Evolutionary conservation across 257 asterid species (phyloP).

Genomic region (Lithospermum erythrorhizon): DNA sequence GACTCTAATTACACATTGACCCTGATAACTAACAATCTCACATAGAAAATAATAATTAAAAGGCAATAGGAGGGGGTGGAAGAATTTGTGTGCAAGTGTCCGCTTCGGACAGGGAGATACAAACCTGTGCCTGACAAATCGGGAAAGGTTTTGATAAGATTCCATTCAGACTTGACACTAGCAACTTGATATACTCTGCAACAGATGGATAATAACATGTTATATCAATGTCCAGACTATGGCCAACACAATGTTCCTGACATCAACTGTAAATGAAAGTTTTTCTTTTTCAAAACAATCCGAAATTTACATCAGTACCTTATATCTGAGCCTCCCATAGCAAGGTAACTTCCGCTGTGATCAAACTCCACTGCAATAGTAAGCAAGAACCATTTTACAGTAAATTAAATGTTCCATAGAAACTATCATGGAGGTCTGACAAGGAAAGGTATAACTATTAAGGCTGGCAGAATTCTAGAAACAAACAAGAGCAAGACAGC

Average conservation of each 20-base stretch:
- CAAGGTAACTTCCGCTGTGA: slow-evolving; percentile 93
- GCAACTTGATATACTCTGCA: slow-evolving; percentile 84
- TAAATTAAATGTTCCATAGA: background rate
- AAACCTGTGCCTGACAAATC: slow-evolving; percentile 97
- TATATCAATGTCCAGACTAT: background rate
- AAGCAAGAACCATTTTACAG: background rate
- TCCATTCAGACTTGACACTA: slow-evolving; percentile 86
- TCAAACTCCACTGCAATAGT: slow-evolving; percentile 76
- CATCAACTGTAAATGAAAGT: background rate
- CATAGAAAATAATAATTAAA: background rate
- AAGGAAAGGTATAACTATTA: too few species aligned
- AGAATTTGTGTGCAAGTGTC: background rate
- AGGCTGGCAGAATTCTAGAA: too few species aligned
- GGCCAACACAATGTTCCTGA: background rate
- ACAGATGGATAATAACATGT: background rate
- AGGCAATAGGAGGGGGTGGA: background rate
- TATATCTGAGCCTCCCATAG: slow-evolving; percentile 77
- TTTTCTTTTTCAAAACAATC: too few species aligned
- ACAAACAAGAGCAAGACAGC: too few species aligned
- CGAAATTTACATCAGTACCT: slow-evolving; percentile 28
- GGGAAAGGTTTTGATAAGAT: slow-evolving; percentile 75
- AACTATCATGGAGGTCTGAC: background rate
- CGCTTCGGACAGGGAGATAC: background rate
- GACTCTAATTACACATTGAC: background rate
- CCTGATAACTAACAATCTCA: background rate